phyloP scores from a whole-genome alignment of 768 basidiomycete species.

The Pulveroboletus ravenelii region DNA sequence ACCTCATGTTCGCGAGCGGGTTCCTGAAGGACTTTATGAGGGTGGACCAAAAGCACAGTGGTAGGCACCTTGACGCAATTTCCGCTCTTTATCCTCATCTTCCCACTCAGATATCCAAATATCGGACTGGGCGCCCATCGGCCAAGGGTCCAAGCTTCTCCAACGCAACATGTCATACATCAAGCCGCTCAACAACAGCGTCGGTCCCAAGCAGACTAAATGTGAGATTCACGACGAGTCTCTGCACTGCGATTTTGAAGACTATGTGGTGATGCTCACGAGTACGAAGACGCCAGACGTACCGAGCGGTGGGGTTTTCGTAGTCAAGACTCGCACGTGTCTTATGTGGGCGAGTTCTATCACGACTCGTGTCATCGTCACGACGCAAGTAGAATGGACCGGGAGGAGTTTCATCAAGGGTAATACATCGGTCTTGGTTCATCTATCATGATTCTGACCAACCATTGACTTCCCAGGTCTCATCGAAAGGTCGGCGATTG shows the following conservation, averaged over 20 bases:
- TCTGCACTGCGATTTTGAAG: constrained; percentile 74
- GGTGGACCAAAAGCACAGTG: constrained; percentile 81
- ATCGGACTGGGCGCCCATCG: constrained; percentile 84
- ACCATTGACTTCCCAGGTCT: constrained; percentile 53
- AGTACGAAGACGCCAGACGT: constrained; percentile 93
- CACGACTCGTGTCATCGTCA: constrained; percentile 76
- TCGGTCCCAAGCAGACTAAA: constrained; percentile 93
- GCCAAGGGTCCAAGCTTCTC: constrained; percentile 61
- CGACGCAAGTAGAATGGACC: constrained; percentile 92
- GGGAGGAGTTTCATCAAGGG: constrained; percentile 96
- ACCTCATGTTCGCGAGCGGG: constrained; percentile 91
- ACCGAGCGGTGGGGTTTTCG: constrained; percentile 88
- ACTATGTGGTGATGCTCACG: constrained; percentile 77
- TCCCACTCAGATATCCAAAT: constrained; percentile 77
- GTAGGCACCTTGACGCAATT: constrained; percentile 40
- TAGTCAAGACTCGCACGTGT: constrained; percentile 92
- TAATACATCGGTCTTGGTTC: constrained; percentile 24
- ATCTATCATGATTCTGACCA: constrained; percentile 1
- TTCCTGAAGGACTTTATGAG: constrained; percentile 94
- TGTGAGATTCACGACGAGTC: constrained; percentile 92
- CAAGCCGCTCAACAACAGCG: constrained; percentile 80
- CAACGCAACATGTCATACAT: constrained; percentile 93
- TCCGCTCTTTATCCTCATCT: background rate
- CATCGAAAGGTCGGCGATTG: constrained; percentile 86
- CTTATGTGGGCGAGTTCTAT: constrained; percentile 87